Evolutionary conservation across 352 stramenopile genomes (phyloP).

Genomic region (Phytophthora meadii): DNA sequence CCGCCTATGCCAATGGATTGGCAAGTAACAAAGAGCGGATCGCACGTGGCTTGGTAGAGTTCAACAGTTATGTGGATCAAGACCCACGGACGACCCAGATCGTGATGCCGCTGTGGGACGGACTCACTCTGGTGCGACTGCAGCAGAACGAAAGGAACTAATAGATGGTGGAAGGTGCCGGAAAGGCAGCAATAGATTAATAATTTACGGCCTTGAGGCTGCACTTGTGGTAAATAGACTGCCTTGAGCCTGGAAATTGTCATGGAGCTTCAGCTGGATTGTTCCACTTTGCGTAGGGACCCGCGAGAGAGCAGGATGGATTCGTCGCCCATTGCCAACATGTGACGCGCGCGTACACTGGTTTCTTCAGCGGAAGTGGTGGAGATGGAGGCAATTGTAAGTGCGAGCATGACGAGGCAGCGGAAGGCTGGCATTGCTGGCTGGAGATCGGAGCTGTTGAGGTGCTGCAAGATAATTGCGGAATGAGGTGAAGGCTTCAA

Average conservation of each 20-base stretch:
- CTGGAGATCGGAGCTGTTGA: slow-evolving; percentile 2
- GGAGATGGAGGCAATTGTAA: slow-evolving; percentile 3
- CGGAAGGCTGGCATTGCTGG: slow-evolving; percentile 24
- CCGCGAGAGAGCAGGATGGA: slow-evolving; percentile 28
- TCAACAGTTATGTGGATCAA: slow-evolving; percentile 86
- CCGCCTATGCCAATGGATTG: slow-evolving; percentile 59
- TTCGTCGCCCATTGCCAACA: slow-evolving; percentile 38
- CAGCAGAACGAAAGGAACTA: neutral
- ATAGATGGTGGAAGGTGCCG: no score
- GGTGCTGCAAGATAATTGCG: slow-evolving; percentile 12
- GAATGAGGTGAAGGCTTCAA: slow-evolving; percentile 11
- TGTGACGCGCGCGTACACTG: slow-evolving; percentile 21
- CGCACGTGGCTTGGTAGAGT: slow-evolving; percentile 78
- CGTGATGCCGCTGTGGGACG: slow-evolving; percentile 92
- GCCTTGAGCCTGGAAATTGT: neutral
- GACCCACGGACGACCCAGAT: slow-evolving; percentile 86
- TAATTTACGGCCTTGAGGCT: slow-evolving; percentile 16
- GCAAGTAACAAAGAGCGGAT: slow-evolving; percentile 61
- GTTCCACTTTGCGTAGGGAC: slow-evolving; percentile 12
- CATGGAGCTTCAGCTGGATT: slow-evolving; percentile 3
- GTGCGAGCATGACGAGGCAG: slow-evolving; percentile 1
- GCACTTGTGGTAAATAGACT: slow-evolving; percentile 1
- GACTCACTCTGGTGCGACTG: slow-evolving; percentile 72
- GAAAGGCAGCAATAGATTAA: slow-evolving; percentile 23
- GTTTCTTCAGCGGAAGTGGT: slow-evolving; percentile 20